Evolutionary conservation across 495 filamentous ascomycete species (phyloP).

Genomic region (Tuber umbilicatum): DNA sequence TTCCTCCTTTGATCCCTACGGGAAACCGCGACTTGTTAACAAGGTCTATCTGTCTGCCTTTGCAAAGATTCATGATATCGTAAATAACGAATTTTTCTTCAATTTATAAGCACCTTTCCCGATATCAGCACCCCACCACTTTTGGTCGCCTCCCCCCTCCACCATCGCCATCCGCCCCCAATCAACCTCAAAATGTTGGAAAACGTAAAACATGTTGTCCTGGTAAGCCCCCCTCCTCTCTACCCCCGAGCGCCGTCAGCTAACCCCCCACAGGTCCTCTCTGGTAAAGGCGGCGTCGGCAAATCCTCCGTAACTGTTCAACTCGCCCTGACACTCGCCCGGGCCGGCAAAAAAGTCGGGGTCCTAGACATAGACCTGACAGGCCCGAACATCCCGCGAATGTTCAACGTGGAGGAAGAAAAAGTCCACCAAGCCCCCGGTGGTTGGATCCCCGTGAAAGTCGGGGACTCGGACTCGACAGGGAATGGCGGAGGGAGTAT

Average conservation of each 20-base stretch:
- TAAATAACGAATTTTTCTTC: background rate
- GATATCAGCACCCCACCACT: background rate
- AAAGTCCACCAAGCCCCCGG: slow-evolving; percentile 84
- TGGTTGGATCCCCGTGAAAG: slow-evolving; percentile 76
- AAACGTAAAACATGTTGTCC: slow-evolving; percentile 56
- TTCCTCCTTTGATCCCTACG: background rate
- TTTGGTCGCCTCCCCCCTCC: background rate
- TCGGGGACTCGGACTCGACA: slow-evolving; percentile 18
- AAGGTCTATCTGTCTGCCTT: background rate
- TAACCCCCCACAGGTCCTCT: slow-evolving; percentile 59
- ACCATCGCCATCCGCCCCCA: background rate
- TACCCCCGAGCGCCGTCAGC: slow-evolving; percentile 22
- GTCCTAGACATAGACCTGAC: slow-evolving; percentile 96
- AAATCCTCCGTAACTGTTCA: slow-evolving; percentile 97
- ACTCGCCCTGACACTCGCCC: slow-evolving; percentile 80
- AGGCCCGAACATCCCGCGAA: slow-evolving; percentile 88
- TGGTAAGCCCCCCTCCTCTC: slow-evolving; percentile 45
- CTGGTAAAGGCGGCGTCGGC: slow-evolving; percentile 94
- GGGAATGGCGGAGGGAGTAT: slow-evolving; percentile 40
- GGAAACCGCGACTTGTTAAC: background rate
- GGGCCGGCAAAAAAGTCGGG: slow-evolving; percentile 69
- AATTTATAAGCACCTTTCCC: background rate
- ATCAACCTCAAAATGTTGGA: slow-evolving; percentile 48
- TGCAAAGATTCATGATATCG: background rate
- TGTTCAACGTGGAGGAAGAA: slow-evolving; percentile 78